Base-by-base conservation (phyloP, 768 basidiomycete species). In the Boletus sp. region DNA sequence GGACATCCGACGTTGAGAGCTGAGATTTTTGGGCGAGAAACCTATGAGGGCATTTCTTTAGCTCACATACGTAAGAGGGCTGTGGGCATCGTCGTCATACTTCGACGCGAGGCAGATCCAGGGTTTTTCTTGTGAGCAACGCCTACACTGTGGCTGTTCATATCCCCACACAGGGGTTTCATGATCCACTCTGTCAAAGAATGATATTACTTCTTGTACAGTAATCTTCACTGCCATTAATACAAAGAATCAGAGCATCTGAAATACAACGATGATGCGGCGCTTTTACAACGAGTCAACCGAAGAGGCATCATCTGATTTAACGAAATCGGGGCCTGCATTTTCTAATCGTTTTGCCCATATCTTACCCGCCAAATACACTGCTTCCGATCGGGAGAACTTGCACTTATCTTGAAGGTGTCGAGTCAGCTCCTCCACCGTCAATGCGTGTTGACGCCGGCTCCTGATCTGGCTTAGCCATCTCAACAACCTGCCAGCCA, bases 381-480 rank as follows among this genome's bases (percentile, higher is more conserved):
- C 41, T 15, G 64, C 69, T 41, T 70, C 68, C 7, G 51, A 32
- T 14, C 44, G 52, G 11, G 66, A 56, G 50, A 69, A 68, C 7
- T 40, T 61, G 66, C 66, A 71, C 35, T 35, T 59, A 0, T 62
- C 54, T 47, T 68, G 60, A 30, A 69, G 66, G 55, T 66, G 60
- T 41, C 62, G 65, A 41, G 44, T 30, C 52, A 70, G 47, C n/a
- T 61, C 61, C 30, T 51, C 57, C 45, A 47, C 45, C 50, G 61
- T 68, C 57, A 71, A 53, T 12, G 47, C 46, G 15, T 54, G 60
- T 32, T 55, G 56, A 37, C 51, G 57, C 14, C 58, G 52, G 12
- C 17, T 18, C 42, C n/a, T 60, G 47, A 60, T 44, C 48, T 64
- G 66, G 37, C 53, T 33, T 17, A 66, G 11, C 68, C 66, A 69